A percentile compares a stretch with the other conserved stretches of the same genome.
phyloP scores from a whole-genome alignment of 108 stramenopile species.

The Cylindrotheca closterium region DNA sequence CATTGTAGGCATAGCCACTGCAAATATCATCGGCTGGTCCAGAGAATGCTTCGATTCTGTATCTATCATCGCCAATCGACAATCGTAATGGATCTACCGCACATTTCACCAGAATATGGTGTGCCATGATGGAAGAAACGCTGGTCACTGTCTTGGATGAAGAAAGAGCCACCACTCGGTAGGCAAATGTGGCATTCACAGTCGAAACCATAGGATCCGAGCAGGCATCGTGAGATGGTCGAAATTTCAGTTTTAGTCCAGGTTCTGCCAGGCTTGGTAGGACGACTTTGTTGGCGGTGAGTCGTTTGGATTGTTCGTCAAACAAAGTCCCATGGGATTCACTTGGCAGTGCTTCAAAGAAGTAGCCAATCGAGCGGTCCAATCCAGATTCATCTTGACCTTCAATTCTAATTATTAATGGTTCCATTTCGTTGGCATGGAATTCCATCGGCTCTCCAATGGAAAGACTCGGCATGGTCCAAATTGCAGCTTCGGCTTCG shows the following conservation, averaged over 20 bases:
- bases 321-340: slow-evolving; percentile 3
- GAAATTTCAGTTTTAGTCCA: slow-evolving; percentile 8
- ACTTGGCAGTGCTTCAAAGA: slow-evolving; percentile 18
- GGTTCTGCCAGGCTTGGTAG: neutral
- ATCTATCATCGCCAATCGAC: neutral
- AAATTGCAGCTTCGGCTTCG: slow-evolving; percentile 21
- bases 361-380: slow-evolving; percentile 20
- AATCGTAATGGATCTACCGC: slow-evolving; percentile 3
- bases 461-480: slow-evolving; percentile 17
- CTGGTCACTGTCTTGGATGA: slow-evolving; percentile 16
- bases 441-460: neutral
- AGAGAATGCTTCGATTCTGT: slow-evolving; percentile 4
- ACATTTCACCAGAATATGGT: slow-evolving; percentile 11
- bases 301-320: neutral
- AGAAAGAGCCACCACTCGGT: slow-evolving; percentile 28
- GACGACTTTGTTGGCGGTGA: neutral
- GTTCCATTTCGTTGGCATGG: neutral
- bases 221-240: slow-evolving; percentile 6
- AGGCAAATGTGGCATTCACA: slow-evolving; percentile 16
- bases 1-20: slow-evolving; percentile 29
- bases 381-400: slow-evolving; percentile 22
- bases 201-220: neutral
- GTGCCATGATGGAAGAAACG: slow-evolving; percentile 14
- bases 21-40: slow-evolving; percentile 6
- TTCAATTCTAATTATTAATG: neutral